Base-by-base conservation (phyloP, 805 yeast genomes). In the Starmera pachycereana region DNA sequence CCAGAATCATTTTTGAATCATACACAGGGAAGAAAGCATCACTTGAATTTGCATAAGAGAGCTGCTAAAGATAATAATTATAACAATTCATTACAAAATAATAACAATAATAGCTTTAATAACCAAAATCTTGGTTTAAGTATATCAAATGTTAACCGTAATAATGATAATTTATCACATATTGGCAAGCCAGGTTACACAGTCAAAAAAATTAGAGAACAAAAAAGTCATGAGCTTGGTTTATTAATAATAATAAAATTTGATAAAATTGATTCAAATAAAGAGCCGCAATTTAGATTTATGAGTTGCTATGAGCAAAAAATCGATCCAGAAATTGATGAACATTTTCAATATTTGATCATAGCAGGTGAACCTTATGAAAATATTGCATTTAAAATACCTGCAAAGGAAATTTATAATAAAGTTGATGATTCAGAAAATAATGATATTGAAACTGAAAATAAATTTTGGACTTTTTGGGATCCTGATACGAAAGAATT, bases 321-420 rank as follows among this genome's bases (percentile, higher is more conserved):
- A 8, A 61, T 67, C 6, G 74, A 71, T 50, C 75, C 74, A 38
- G 63, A 70, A 29, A 65, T 68, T 1, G 62, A 66, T 38, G 60
- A 64, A 32, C 62, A 66, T 9, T 76, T 56, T 58, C 94, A 83
- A 59, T 89, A 79, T 55, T 51, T 92, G 46, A 78, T 89, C 10
- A 61, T 89, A 0, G 78, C 88, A n/a, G 92, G 81, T 3, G 96
- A 87, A 56, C 97, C 97, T 2, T 92, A 86, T 57, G 90, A 87
- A 44, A 86, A 80, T 43, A 66, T 87, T 9, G 83, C 81, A 2
- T 65, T 90, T 42, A 79, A 85, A 43, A 67, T 92, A 11, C 95
- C 95, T 2, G 67, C 76, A 12, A 65, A 54, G 16, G 74, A 76
- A 19, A 64, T 77, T 12, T 76, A 71, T 44, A 59, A 65, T 16